Evolutionary conservation across 768 basidiomycete genomes (phyloP).

Genomic region (Daedaleopsis sinensis): DNA sequence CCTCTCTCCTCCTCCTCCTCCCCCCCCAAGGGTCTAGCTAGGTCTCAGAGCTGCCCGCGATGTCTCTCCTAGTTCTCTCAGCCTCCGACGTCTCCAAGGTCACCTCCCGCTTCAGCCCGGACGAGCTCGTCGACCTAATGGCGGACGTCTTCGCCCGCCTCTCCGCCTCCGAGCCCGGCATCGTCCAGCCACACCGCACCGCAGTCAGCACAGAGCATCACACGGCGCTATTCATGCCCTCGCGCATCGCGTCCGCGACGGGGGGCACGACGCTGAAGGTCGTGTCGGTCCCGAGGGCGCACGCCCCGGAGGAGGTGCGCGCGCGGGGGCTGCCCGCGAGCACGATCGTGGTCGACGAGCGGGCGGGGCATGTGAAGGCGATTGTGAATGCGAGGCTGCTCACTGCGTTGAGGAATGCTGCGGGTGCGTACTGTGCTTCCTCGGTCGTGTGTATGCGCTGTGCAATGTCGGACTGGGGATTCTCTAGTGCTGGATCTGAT

Average conservation of each 20-base stretch:
- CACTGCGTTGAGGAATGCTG: conserved; percentile 83
- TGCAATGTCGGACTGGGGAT: neutral
- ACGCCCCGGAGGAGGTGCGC: conserved; percentile 35
- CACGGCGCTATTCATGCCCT: conserved; percentile 83
- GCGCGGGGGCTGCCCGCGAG: conserved; percentile 69
- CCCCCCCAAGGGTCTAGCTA: too few species aligned
- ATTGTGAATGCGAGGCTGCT: conserved; percentile 77
- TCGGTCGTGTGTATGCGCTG: neutral
- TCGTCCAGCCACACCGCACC: conserved; percentile 57
- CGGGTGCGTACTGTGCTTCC: conserved; percentile 49
- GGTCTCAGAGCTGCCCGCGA: too few species aligned
- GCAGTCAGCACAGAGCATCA: conserved; percentile 55
- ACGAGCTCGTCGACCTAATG: conserved; percentile 58
- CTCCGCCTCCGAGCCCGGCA: conserved; percentile 27
- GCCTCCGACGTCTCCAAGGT: conserved; percentile 58
- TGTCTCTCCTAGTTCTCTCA: conserved; percentile 13
- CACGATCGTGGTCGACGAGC: conserved; percentile 76
- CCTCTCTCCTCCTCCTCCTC: too few species aligned
- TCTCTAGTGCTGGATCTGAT: neutral
- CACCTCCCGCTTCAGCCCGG: conserved; percentile 45
- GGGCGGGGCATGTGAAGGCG: conserved; percentile 67
- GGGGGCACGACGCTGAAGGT: conserved; percentile 75
- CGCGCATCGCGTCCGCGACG: conserved; percentile 45
- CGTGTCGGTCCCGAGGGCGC: conserved; percentile 66
- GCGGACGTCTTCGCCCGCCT: conserved; percentile 56